Percentiles rank a stretch among this genome's conserved stretches.
Conservation (phyloP, 2,329 filamentous ascomycete genomes). For the Pseudocercospora fijiensis region DNA sequence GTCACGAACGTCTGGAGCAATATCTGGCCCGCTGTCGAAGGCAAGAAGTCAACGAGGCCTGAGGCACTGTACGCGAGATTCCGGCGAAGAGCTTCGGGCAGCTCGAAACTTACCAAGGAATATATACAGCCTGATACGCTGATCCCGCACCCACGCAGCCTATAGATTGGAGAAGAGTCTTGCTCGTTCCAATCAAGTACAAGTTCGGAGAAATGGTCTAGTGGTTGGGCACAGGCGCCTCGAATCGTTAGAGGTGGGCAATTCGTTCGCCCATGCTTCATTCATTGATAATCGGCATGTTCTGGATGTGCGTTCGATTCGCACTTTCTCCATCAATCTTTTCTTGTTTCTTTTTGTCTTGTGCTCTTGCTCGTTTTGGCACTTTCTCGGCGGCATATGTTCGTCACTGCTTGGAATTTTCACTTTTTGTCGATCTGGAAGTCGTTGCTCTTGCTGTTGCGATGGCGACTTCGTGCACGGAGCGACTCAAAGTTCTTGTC, state of each 20-base stretch:
- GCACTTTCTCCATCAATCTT: background rate
- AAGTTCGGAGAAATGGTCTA: too few relatives aligned
- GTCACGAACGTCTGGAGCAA: background rate
- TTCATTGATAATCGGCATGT: background rate
- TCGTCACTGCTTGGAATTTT: background rate
- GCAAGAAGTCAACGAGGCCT: too few relatives aligned
- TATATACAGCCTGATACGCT: background rate
- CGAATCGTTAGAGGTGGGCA: background rate
- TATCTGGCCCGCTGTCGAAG: background rate
- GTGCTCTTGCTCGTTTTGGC: background rate
- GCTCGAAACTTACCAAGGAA: background rate
- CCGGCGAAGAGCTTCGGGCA: too few relatives aligned
- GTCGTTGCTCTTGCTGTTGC: background rate
- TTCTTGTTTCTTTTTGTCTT: background rate
- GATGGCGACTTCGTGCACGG: background rate
- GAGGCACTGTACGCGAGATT: background rate
- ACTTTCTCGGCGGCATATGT: background rate
- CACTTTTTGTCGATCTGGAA: background rate
- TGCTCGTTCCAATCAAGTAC: too few relatives aligned
- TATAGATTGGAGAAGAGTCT: too few relatives aligned
- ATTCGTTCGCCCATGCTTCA: background rate
- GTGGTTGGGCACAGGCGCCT: background rate
- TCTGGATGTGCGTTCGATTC: background rate
- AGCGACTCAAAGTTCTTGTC: background rate
- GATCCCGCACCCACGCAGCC: background rate